Conservation (phyloP, 2,329 filamentous ascomycete species). For the Mycosphaerelloides madeirae region DNA sequence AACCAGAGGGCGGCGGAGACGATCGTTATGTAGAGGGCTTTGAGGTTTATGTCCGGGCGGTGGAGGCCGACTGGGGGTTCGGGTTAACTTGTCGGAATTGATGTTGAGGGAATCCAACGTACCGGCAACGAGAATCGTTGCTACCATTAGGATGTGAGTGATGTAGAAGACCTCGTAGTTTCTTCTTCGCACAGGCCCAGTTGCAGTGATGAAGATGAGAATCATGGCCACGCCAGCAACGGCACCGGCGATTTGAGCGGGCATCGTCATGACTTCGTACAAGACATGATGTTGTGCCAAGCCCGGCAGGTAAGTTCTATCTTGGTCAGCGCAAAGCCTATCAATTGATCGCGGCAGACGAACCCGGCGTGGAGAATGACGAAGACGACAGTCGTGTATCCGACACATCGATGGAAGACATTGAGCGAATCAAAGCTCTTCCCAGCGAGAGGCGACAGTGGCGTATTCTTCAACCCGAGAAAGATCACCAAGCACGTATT, state of each 20-base stretch:
- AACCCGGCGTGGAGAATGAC: constrained; percentile 21
- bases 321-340: background rate
- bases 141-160: constrained; percentile 18
- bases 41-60: constrained; percentile 14
- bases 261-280: constrained; percentile 9
- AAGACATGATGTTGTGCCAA: constrained; percentile 11
- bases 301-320: constrained; percentile 14
- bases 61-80: constrained; percentile 20
- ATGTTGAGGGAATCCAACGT: no score
- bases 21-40: constrained; percentile 20
- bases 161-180: constrained; percentile 25
- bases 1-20: constrained; percentile 17
- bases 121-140: constrained; percentile 18
- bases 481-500: constrained; percentile 24
- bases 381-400: constrained; percentile 20
- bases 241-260: constrained; percentile 16
- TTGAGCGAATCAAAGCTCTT: constrained; percentile 23
- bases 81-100: background rate
- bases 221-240: constrained; percentile 22
- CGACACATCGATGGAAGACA: constrained; percentile 22
- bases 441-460: constrained; percentile 23
- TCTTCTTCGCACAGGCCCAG: constrained; percentile 17
- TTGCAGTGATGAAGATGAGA: constrained; percentile 19
- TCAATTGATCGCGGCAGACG: constrained; percentile 4
- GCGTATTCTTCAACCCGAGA: constrained; percentile 25